A percentile compares a stretch with the other conserved stretches of the same genome.
phyloP scores from a whole-genome alignment of 495 filamentous ascomycete species.

The Pyrenula aspistea region DNA sequence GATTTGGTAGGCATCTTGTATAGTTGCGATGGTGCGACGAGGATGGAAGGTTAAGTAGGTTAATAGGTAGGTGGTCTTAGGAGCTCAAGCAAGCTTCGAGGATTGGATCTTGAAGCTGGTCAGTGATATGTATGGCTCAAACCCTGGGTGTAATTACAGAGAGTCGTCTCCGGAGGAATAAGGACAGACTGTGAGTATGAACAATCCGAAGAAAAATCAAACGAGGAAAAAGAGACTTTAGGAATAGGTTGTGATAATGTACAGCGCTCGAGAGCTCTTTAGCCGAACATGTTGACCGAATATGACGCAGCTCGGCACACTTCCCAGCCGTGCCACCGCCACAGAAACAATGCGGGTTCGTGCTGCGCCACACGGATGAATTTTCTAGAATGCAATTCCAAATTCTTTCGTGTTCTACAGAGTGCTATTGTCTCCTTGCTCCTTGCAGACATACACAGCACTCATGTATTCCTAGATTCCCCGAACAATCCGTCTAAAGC shows the following conservation, averaged over 20 bases:
- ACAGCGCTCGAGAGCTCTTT: not conserved
- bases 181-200: not conserved
- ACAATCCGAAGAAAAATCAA: no score
- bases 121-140: not conserved
- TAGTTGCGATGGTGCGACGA: not conserved
- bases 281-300: not conserved
- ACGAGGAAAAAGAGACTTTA: not conserved
- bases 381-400: not conserved
- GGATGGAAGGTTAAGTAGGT: not conserved
- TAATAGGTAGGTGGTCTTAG: not conserved
- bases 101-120: not conserved
- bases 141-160: not conserved
- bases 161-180: not conserved
- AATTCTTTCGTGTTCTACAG: no score
- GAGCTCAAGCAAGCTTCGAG: not conserved
- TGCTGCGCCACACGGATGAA: not conserved
- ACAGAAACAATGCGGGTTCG: not conserved
- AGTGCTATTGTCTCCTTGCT: slow-evolving; percentile 24
- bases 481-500: no score
- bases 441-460: no score
- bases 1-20: not conserved
- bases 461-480: no score
- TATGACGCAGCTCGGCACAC: not conserved
- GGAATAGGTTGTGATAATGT: not conserved
- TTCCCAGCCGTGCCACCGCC: not conserved